Base-by-base conservation (phyloP, 2,329 filamentous ascomycete genomes). In the Aspergillus proliferans region DNA sequence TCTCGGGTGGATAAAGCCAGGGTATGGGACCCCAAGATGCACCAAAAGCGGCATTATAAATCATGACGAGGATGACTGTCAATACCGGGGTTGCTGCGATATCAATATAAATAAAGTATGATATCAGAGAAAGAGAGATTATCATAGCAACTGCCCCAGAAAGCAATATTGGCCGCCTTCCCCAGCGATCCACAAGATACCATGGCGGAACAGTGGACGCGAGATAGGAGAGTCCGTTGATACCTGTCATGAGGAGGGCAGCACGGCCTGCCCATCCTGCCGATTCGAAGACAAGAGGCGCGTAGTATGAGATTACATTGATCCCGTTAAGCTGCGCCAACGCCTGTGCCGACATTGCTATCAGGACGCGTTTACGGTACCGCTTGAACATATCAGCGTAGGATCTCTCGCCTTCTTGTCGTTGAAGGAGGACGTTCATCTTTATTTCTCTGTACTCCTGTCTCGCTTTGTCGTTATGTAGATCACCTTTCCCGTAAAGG, bases 241-340 rank as follows among this genome's bases (percentile, higher is more conserved):
- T 88, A 48, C 93, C 93, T 6, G 93, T 95, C 93, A 97, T 97
- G 52, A 97, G 79, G 55, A 97, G 87, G 4, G 93, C 93, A 51
- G 89, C 80, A 58, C 92, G 88, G 24, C 92, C 93, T 48, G 82
- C 73, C 93, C 92, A 97, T n/a, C 93, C 92, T 34, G 93, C 93
- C 51, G 91, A 91, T 71, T 96, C 91, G 62, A 98, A 97, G 14
- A 97, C 92, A 48, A 94, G 83, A 0, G 93, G 93, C 1, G 93
- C 93, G 66, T 98, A 98, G 77, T 97, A 98, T 1, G 92, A 97
- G 55, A 98, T 98, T 66, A 98, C 93, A 71, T 98, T 98, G 75
- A 98, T 98, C 57, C 93, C 93, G 73, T 97, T 97, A 47, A 98
- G 82, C 71, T 98, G 93, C 24, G 93, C 93, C 56, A 98, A 82